Evolutionary conservation across 2,329 filamentous ascomycete genomes (phyloP), one percentile per base, ranked within the genome.

Genomic region (Trichoderma pleuroti): DNA sequence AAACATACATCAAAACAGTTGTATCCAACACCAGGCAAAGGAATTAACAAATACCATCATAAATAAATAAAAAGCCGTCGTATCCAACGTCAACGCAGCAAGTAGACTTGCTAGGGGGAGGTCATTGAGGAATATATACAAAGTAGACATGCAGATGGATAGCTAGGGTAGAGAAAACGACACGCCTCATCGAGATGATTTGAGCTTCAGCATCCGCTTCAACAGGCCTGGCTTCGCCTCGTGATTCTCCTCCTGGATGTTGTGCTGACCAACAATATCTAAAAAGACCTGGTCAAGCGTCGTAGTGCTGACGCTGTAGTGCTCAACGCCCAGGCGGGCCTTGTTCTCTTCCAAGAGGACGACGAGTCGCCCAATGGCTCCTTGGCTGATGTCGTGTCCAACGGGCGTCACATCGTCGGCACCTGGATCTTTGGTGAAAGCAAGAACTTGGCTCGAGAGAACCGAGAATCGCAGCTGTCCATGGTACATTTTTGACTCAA

Each of bases 211-310:
- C 11, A 67, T 16, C 52, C 54, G 66, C 28, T 39, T 69, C 71
- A 74, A 75, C 34, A 61, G 56, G 8, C 62, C 72, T 30, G 76
- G 74, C 66, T 78, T 73, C 71, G 80, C 75, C 16, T 77, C 77
- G 16, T 82, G 87, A 26, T 87, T 86, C 81, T 95, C 94, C 78
- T 97, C 93, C 74, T 90, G 84, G 8, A 95, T 87, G 78, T 94
- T 90, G 78, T 97, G 92, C 79, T 90, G 87, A 1, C 91, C 90
- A 0, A 97, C 93, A 77, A 98, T 96, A 30, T 87, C 87, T 78
- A 98, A 81, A 80, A 98, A 98, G 0, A 98, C 94, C 80, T 97
- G 93, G 78, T 98, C 94, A 54, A 98, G 82, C 18, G 93, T 97
- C 21, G 93, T 96, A 28, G 93, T 93, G 71, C 89, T 92, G 74